Evolutionary conservation across 129 eudicot species (phyloP).

Genomic region (Lonicera japonica): DNA sequence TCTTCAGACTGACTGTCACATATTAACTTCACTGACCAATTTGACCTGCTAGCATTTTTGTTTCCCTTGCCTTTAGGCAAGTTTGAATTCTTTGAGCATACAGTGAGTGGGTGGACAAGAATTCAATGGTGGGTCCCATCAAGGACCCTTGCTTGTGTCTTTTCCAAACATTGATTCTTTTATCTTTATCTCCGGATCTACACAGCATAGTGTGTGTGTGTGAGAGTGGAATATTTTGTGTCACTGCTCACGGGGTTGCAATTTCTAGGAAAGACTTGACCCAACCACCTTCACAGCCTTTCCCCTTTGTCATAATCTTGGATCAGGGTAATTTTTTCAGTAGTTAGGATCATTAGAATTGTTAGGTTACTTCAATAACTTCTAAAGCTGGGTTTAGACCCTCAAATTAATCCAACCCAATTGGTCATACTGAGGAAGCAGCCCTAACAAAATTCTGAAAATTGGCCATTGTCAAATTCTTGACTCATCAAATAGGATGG

Average conservation of each 20-base stretch:
- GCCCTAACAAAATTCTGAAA: no score
- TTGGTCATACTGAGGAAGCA: no score
- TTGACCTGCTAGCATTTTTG: not conserved
- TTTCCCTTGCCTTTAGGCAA: conserved; percentile 5
- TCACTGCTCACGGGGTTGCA: conserved; percentile 1
- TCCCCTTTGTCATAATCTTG: conserved; percentile 5
- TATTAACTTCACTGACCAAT: not conserved
- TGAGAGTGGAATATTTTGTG: conserved; percentile 25
- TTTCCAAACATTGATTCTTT: conserved; percentile 32
- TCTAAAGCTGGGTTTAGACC: no score
- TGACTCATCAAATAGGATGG: no score
- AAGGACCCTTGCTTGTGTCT: conserved; percentile 39
- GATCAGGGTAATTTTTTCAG: not conserved
- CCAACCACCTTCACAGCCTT: conserved; percentile 15
- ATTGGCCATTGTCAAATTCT: no score
- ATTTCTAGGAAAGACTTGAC: conserved; percentile 1
- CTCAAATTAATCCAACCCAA: no score
- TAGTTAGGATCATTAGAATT: no score
- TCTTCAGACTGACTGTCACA: not conserved
- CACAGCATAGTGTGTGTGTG: conserved; percentile 38
- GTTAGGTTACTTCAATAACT: no score
- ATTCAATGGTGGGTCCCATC: conserved; percentile 51
- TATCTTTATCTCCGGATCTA: conserved; percentile 36
- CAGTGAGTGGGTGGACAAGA: conserved; percentile 27
- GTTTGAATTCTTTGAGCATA: conserved; percentile 6